These are phyloP conservation scores for Gaultheria prostrata DNA, from an alignment of 148 eudicot species.

Conservation along the genomic window DNA sequence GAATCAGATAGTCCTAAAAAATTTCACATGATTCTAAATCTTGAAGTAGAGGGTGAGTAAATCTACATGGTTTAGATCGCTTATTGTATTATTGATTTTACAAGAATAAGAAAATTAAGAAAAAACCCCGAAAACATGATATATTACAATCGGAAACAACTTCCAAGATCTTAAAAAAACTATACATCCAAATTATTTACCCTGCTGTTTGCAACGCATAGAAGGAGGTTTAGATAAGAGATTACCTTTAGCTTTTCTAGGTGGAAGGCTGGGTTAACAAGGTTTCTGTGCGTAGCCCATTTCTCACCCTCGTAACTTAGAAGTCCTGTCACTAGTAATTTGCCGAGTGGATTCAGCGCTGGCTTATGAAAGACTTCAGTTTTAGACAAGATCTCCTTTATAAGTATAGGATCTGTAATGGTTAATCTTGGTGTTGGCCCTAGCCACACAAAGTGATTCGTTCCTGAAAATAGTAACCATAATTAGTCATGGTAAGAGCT, in stretches of 20 bases:
- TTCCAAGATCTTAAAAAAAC: not conserved
- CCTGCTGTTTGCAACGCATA: not conserved
- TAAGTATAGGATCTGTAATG: slow-evolving; percentile 30
- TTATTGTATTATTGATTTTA: not conserved
- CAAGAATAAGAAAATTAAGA: not conserved
- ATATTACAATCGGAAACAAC: not conserved
- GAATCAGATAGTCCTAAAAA: not conserved
- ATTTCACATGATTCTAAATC: not conserved
- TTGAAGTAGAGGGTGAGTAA: not conserved
- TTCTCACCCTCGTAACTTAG: slow-evolving; percentile 29
- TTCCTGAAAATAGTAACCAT: slow-evolving; percentile 14
- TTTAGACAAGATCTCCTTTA: slow-evolving; percentile 26
- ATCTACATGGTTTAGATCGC: not conserved
- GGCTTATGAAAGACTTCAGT: slow-evolving; percentile 23
- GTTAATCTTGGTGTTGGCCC: slow-evolving; percentile 29
- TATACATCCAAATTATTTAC: not conserved
- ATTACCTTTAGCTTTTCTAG: slow-evolving; percentile 33
- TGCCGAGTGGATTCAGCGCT: slow-evolving; percentile 21
- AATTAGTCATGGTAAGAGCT: not conserved
- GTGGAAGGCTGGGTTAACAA: slow-evolving; percentile 31
- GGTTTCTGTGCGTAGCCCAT: slow-evolving; percentile 31
- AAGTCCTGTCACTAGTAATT: slow-evolving; percentile 22
- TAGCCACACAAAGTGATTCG: slow-evolving; percentile 24
- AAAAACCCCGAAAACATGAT: not conserved
- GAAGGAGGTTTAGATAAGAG: not conserved